Evolutionary conservation across 2,329 filamentous ascomycete species (phyloP), one percentile per base, ranked within the genome.

Genomic region (Neonectria coccinea): DNA sequence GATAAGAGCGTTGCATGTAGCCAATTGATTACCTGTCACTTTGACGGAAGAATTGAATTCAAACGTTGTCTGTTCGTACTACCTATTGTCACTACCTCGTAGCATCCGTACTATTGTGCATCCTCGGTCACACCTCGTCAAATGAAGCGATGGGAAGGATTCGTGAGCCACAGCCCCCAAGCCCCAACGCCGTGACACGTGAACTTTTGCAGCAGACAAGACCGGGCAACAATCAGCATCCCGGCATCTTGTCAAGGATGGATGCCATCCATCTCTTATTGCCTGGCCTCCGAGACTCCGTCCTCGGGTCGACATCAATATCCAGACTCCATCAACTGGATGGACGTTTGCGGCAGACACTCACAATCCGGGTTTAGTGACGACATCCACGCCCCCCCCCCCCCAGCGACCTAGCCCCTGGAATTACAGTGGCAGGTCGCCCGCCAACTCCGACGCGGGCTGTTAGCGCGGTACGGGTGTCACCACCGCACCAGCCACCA

Each of bases 311-410:
- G 16, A 51, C 31, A 6, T 2, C 29, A 33, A 33, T 27, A 4
- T 51, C 22, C 48, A 6, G 33, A 27, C 52, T 56, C 16, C 36
- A 39, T 39, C 16, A 39, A n/a, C 36, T 5, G 36, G 16, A 1
- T 39, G 7, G 16, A n/a, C 14, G 14, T 39, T 39, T 39, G 36
- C 36, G 36, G 36, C 36, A 39, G 36, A 39, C 36, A 39, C 36
- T 39, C 31, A 33, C 14, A n/a, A 12, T 14, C 29, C 48, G 31
- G 48, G 7, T 29, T 12, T 20, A 50, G 63, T 65, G 63, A 65
- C 63, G 63, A 65, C 63, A 65, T 65, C 54, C 55, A 62, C 55
- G 42, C 59, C 63, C 62, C 45, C 20, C 50, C 39, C 31, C 9
- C 16, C 22, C 53, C 25, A 10, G 29, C 29, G 27, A n/a, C 57